Evolutionary conservation across 2,329 filamentous ascomycete species (phyloP).

Genomic region (Xylariomycetidae sp.): DNA sequence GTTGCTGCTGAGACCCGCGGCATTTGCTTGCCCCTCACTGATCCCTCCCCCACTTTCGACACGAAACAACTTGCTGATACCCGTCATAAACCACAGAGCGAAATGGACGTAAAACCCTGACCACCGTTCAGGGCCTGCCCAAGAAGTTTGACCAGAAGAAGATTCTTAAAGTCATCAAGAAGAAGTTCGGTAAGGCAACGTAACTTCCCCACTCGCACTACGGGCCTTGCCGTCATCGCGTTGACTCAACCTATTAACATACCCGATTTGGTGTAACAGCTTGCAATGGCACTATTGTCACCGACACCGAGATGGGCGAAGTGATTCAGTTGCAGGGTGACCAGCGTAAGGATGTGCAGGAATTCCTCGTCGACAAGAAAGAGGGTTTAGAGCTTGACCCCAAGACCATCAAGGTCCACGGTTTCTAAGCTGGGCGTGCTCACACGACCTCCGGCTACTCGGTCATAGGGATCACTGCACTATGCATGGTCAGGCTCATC

Average conservation of each 20-base stretch:
- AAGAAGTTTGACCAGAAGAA: conserved; percentile 99
- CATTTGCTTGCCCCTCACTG: conserved; percentile 2
- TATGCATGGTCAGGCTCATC: conserved; percentile 15
- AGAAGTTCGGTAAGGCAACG: conserved; percentile 84
- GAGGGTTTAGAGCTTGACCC: conserved; percentile 88
- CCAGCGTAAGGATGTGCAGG: conserved; percentile 97
- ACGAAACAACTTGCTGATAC: conserved; percentile 34
- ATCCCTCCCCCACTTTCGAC: not conserved
- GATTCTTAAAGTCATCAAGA: conserved; percentile 99
- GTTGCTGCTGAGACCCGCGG: conserved; percentile 2
- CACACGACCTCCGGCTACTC: conserved; percentile 14
- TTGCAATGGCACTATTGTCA: conserved; percentile 99
- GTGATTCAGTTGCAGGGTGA: conserved; percentile 99
- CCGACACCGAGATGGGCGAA: conserved; percentile 94
- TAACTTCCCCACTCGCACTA: too few species aligned
- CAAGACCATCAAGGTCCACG: conserved; percentile 89
- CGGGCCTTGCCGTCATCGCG: conserved; percentile 1
- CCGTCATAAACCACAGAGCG: conserved; percentile 63
- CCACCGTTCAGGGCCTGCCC: conserved; percentile 96
- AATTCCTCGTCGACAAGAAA: conserved; percentile 95
- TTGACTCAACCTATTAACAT: conserved; percentile 1
- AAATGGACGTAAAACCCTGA: conserved; percentile 99
- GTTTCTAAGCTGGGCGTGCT: conserved; percentile 51
- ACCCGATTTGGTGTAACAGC: conserved; percentile 46
- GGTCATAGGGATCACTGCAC: conserved; percentile 16